Evolutionary conservation across 164 flowering plant species (phyloP).

Genomic region (Vitis rupestris): DNA sequence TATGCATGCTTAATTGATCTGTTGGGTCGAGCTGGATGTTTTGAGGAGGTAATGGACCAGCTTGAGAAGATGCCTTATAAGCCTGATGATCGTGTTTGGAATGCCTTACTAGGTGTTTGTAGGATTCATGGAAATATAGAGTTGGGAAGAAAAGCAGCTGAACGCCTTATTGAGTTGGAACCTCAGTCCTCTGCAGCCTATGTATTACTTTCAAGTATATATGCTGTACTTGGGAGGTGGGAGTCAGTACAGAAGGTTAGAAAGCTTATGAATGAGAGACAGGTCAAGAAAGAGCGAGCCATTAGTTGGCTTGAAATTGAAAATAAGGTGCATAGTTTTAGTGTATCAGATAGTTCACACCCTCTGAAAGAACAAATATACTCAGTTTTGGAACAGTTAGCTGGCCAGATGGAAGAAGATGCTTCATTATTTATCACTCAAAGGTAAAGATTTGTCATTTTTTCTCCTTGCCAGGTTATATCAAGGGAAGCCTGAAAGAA

Average conservation of each 20-base stretch:
- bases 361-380: constrained; percentile 39
- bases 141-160: constrained; percentile 51
- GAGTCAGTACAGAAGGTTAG: constrained; percentile 49
- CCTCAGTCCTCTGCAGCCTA: constrained; percentile 56
- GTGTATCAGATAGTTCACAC: constrained; percentile 39
- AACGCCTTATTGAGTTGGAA: constrained; percentile 50
- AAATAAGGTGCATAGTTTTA: constrained; percentile 38
- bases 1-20: constrained; percentile 68
- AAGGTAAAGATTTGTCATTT: constrained; percentile 2
- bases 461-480: neutral
- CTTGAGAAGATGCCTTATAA: constrained; percentile 47
- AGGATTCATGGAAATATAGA: constrained; percentile 55
- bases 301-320: constrained; percentile 66
- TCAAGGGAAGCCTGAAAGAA: neutral
- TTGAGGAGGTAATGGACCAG: constrained; percentile 37
- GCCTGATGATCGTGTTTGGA: constrained; percentile 55
- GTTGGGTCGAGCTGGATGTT: constrained; percentile 59
- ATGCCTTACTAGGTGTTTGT: constrained; percentile 59
- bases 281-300: constrained; percentile 43
- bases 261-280: constrained; percentile 47
- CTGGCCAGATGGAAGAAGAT: constrained; percentile 40
- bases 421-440: constrained; percentile 14
- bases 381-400: constrained; percentile 41
- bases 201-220: constrained; percentile 53
- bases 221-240: constrained; percentile 57